Evolutionary conservation across 225 moss, liverwort and hornwort species (phyloP).

Genomic region (Neckera pumila): DNA sequence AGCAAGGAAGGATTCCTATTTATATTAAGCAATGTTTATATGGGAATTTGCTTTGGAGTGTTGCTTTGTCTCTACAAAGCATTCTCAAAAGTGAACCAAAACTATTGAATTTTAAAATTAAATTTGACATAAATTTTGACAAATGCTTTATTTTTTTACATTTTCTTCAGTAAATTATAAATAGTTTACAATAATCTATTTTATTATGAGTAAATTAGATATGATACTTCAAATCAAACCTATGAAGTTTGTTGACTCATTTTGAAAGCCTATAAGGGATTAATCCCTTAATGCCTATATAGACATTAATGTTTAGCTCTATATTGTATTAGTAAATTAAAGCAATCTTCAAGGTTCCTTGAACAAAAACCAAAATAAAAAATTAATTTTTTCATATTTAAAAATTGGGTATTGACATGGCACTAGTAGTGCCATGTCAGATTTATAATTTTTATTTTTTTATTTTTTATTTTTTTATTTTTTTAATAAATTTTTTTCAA

Average conservation of each 20-base stretch:
- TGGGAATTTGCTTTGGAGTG: neutral
- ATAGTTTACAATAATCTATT: no score
- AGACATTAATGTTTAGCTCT: neutral
- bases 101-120: neutral
- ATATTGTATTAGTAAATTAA: neutral
- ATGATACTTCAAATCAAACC: no score
- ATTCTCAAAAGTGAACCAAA: conserved; percentile 4
- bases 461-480: no score
- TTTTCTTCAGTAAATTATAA: neutral
- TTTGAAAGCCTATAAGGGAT: neutral
- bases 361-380: no score
- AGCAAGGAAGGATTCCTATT: neutral
- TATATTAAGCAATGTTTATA: neutral
- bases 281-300: neutral
- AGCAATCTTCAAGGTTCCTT: neutral
- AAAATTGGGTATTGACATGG: no score
- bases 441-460: no score
- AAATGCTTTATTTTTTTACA: neutral
- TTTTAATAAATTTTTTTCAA: no score
- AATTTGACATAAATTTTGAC: neutral
- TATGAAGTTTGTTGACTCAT: neutral
- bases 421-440: no score
- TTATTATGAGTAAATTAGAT: no score
- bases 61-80: conserved; percentile 27
- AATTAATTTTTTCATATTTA: no score